Evolutionary conservation across 495 filamentous ascomycete species (phyloP).

Genomic region (Polyplosphaeria fusca): DNA sequence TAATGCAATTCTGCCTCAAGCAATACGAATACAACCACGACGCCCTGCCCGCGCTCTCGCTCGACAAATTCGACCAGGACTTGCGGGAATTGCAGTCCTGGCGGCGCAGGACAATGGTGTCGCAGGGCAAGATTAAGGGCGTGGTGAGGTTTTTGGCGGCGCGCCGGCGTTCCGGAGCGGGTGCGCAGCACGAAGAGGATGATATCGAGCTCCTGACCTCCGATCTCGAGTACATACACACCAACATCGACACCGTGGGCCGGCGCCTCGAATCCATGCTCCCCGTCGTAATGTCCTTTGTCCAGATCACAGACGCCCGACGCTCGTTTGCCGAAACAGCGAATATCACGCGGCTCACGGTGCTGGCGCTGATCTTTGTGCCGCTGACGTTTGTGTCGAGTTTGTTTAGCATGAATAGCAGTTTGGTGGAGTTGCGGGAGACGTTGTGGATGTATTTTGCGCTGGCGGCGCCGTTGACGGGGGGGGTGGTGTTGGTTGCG

Average conservation of each 20-base stretch:
- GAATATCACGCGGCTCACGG: conserved; percentile 41
- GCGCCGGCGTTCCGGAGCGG: not conserved
- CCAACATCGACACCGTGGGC: conserved; percentile 28
- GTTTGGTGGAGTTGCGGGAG: not conserved
- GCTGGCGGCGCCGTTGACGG: conserved; percentile 18
- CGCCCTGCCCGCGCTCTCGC: not conserved
- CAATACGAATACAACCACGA: conserved; percentile 19
- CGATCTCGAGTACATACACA: conserved; percentile 1
- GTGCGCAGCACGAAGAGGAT: not conserved
- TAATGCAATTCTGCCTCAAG: conserved; percentile 21
- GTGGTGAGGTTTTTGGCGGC: not conserved
- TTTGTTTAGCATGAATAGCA: conserved; percentile 41
- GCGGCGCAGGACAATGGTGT: conserved; percentile 3
- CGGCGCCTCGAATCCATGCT: conserved; percentile 34
- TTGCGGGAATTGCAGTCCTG: conserved; percentile 10
- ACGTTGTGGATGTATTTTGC: conserved; percentile 32
- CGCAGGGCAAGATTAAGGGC: conserved; percentile 3
- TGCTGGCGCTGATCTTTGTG: conserved; percentile 43
- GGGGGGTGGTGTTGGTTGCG: conserved; percentile 9
- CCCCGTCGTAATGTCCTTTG: conserved; percentile 35
- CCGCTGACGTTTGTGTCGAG: conserved; percentile 41
- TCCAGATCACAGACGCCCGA: conserved; percentile 38
- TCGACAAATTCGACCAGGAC: conserved; percentile 13
- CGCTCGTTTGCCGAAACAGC: conserved; percentile 35
- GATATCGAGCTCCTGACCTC: not conserved